Evolutionary conservation across 495 filamentous ascomycete species (phyloP).

Genomic region (Penicillium bialowiezense): DNA sequence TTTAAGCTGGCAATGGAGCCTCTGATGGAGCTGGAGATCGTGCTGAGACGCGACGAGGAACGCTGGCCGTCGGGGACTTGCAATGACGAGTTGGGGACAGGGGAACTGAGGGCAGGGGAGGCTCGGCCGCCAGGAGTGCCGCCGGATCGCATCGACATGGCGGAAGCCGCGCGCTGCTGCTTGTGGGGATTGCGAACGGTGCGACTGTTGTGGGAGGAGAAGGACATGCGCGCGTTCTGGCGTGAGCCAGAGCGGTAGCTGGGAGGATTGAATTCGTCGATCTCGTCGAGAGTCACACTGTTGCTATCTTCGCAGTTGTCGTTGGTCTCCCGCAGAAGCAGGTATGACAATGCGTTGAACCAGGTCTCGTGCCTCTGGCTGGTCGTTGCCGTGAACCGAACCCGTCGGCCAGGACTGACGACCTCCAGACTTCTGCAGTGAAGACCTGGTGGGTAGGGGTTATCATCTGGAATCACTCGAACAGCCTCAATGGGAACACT

Average conservation of each 20-base stretch:
- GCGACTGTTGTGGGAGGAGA: conserved; percentile 81
- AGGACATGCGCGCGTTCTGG: conserved; percentile 58
- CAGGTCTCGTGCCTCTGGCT: conserved; percentile 94
- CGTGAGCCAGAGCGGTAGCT: conserved; percentile 54
- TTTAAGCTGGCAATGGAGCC: conserved; percentile 43
- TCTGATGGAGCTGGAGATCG: conserved; percentile 43
- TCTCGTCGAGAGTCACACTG: conserved; percentile 69
- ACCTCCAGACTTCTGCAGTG: conserved; percentile 91
- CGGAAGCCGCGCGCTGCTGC: conserved; percentile 43
- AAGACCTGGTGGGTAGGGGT: conserved; percentile 89
- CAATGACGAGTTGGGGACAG: conserved; percentile 36
- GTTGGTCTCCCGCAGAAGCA: conserved; percentile 70
- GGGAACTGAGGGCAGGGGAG: conserved; percentile 45
- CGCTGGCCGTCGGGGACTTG: conserved; percentile 38
- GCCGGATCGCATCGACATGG: conserved; percentile 45
- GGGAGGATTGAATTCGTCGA: conserved; percentile 89
- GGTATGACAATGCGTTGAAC: conserved; percentile 96
- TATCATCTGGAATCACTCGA: conserved; percentile 91
- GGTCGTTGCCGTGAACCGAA: conserved; percentile 93
- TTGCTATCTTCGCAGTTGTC: conserved; percentile 58
- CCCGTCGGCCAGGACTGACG: conserved; percentile 78
- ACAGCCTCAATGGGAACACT: conserved; percentile 93
- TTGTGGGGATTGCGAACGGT: conserved; percentile 57
- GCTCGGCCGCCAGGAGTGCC: conserved; percentile 39
- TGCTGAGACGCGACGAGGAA: conserved; percentile 44